Conservation (phyloP, 768 basidiomycete genomes). For the Hericium alpestre region DNA sequence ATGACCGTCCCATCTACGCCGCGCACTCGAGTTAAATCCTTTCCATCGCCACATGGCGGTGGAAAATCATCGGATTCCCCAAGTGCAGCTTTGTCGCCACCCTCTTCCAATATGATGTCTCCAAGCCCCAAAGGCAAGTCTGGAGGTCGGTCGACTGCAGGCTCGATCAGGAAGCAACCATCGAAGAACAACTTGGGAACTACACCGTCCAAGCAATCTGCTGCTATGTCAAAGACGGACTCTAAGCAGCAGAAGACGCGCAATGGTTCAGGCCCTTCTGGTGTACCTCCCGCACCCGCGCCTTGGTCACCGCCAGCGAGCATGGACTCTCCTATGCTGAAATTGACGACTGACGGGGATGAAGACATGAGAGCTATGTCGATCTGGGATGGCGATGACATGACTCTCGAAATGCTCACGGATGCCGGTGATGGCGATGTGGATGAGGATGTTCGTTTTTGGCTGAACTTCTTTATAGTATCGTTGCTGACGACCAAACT, state of each 20-base stretch:
- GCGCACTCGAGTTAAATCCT: constrained; percentile 35
- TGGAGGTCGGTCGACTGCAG: constrained; percentile 1
- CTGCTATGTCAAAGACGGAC: constrained; percentile 15
- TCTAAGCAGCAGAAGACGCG: constrained; percentile 16
- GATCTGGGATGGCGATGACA: constrained; percentile 45
- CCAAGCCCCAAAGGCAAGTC: constrained; percentile 7
- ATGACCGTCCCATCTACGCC: constrained; percentile 19
- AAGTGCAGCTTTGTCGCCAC: constrained; percentile 11
- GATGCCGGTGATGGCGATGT: constrained; percentile 44
- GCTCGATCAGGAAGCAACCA: constrained; percentile 5
- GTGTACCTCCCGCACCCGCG: not conserved
- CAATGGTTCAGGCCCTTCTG: constrained; percentile 9
- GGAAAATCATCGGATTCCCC: constrained; percentile 16
- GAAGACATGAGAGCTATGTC: constrained; percentile 18
- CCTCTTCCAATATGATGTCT: constrained; percentile 7
- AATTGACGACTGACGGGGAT: constrained; percentile 16
- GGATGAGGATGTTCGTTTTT: constrained; percentile 52
- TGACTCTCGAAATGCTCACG: constrained; percentile 66
- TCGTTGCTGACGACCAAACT: not conserved
- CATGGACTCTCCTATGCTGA: constrained; percentile 18
- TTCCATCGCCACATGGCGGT: constrained; percentile 27
- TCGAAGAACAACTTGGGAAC: constrained; percentile 13
- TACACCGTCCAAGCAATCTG: constrained; percentile 12
- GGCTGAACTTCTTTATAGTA: not conserved
- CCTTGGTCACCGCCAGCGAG: constrained; percentile 9